Base-by-base conservation (phyloP, 225 moss, liverwort and hornwort genomes). In the Antitrichia curtipendula region DNA sequence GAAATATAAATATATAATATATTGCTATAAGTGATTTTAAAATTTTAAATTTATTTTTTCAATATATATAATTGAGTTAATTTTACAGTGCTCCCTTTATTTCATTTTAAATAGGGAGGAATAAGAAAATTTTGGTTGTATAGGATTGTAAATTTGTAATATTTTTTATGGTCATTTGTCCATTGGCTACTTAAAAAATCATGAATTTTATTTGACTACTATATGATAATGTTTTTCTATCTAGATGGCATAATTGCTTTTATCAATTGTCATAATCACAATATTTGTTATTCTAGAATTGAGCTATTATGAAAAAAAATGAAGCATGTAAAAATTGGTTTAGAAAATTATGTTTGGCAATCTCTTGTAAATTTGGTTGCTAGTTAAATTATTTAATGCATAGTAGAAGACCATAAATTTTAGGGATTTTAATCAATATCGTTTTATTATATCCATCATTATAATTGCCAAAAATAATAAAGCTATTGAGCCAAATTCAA, bases 361-460 rank as follows among this genome's bases (percentile, higher is more conserved):
- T 69, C 25, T 23, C 3, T 40, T 69, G 3, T 38, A 1, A 13
- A 69, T 24, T 69, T 69, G 8, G 23, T 24, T 0, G 2, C 13
- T 8, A 40, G 5, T 69, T 69, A 69, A 68, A 13, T 65, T 40
- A 40, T 40, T 8, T 24, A 41, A 41, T 41, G 15, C 14, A 25
- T 15, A 25, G 8, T 24, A 8, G 12, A 40, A 8, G 5, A 14
- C 14, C 1, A 24, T 24, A 40, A 24, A 4, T 38, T 8, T 69
- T 0, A 13, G 0, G 3, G 0, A 7, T 13, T 4, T 0, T 21
- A 11, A 12, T 7, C 21, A 25, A 4, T 41, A 41, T 15, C n/a
- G n/a, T n/a, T n/a, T n/a, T 25, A 41, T 70, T 40, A 4, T 8
- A 13, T 22, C 2, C 3, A 40, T 69, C 40, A 24, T 40, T 40